Percentiles rank a stretch among this genome's conserved stretches.
phyloP scores from a whole-genome alignment of 1,284 basidiomycete genomes.

The Anthracocystis setariae region DNA sequence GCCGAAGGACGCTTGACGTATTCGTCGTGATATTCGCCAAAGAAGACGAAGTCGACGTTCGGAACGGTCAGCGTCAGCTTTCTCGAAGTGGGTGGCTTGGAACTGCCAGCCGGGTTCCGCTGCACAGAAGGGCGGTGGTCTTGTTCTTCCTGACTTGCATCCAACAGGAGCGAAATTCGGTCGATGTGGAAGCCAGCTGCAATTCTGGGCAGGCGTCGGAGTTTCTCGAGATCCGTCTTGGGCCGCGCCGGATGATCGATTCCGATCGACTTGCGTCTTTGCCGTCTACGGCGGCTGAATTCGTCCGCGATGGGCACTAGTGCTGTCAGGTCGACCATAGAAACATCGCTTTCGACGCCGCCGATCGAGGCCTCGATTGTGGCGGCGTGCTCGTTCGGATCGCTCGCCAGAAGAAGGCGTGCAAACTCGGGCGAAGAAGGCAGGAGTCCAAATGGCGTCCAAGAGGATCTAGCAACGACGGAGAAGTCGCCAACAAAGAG shows the following conservation, averaged over 20 bases:
- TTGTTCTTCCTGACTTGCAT: constrained; percentile 23
- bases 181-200: constrained; percentile 39
- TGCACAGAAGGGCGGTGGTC: background rate
- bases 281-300: constrained; percentile 16
- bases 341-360: constrained; percentile 41
- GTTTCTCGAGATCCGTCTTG: constrained; percentile 24
- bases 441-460: constrained; percentile 64
- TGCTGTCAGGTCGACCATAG: constrained; percentile 27
- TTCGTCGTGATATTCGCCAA: constrained; percentile 52
- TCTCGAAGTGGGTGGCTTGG: constrained; percentile 5
- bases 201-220: constrained; percentile 39
- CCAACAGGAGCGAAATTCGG: constrained; percentile 42
- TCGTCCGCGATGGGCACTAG: constrained; percentile 24
- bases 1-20: constrained; percentile 46
- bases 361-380: constrained; percentile 45
- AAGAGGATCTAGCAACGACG: constrained; percentile 39
- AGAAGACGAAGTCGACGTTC: constrained; percentile 34
- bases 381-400: constrained; percentile 62
- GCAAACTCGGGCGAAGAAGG: constrained; percentile 13
- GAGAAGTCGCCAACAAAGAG: constrained; percentile 40
- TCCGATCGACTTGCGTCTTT: constrained; percentile 17
- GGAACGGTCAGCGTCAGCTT: constrained; percentile 48
- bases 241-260: constrained; percentile 25
- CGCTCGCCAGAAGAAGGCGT: constrained; percentile 42
- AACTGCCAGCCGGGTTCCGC: background rate